Conservation (phyloP, 2,329 filamentous ascomycete species). For the Arthrobotrys iridis region DNA sequence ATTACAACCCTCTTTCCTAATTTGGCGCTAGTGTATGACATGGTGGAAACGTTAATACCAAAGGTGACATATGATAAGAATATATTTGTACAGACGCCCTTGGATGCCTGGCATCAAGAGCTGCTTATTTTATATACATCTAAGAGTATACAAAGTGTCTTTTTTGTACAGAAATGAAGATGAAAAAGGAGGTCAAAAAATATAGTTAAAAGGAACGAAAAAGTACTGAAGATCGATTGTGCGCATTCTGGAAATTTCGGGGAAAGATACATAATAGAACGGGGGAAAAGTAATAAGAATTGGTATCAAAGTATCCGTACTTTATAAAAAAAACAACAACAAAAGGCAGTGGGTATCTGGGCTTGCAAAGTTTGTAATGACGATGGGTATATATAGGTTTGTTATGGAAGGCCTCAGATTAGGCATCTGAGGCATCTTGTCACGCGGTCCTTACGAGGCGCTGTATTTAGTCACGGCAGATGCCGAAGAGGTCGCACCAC, state of each 20-base stretch:
- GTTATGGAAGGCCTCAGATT: too few relatives aligned
- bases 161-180: conserved; percentile 27
- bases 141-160: conserved; percentile 35
- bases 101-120: conserved; percentile 21
- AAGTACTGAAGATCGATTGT: neutral
- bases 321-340: too few relatives aligned
- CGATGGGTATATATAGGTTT: too few relatives aligned
- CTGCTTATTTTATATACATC: conserved; percentile 28
- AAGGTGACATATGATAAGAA: neutral
- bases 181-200: neutral
- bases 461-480: conserved; percentile 21
- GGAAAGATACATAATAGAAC: neutral
- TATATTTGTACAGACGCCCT: conserved; percentile 36
- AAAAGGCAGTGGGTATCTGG: conserved; percentile 29
- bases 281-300: neutral
- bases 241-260: neutral
- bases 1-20: neutral
- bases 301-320: too few relatives aligned
- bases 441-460: too few relatives aligned
- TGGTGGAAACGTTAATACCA: neutral
- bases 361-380: too few relatives aligned
- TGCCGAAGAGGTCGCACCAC: conserved; percentile 26
- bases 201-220: neutral
- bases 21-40: neutral
- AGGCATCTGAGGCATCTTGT: too few relatives aligned